A percentile compares a stretch with the other conserved stretches of the same genome.
phyloP scores from a whole-genome alignment of 2,329 filamentous ascomycete species.

The Akanthomyces muscarius region DNA sequence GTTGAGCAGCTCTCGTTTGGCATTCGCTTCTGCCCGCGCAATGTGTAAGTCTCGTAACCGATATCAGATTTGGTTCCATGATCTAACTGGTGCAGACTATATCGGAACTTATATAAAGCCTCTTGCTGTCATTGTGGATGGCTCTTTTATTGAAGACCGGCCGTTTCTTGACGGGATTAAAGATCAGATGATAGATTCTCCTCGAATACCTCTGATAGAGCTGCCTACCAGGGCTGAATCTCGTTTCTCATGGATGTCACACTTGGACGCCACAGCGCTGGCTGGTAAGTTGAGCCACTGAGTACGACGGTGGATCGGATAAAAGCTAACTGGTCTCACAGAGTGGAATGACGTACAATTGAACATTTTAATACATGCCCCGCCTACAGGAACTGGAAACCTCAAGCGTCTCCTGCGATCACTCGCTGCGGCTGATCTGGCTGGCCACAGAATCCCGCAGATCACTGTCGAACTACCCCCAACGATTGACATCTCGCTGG shows the following conservation, averaged over 20 bases:
- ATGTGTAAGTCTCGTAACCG: constrained; percentile 46
- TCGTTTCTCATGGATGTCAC: constrained; percentile 70
- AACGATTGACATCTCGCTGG: constrained; percentile 61
- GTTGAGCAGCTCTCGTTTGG: constrained; percentile 68
- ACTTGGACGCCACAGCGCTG: constrained; percentile 69
- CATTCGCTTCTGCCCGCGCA: constrained; percentile 58
- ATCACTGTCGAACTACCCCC: constrained; percentile 81
- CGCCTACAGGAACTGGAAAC: constrained; percentile 65
- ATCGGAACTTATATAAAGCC: constrained; percentile 72
- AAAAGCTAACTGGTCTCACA: constrained; percentile 28
- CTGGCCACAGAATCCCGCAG: constrained; percentile 63
- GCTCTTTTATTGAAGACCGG: constrained; percentile 59
- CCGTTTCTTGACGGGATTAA: constrained; percentile 63
- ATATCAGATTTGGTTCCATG: constrained; percentile 18
- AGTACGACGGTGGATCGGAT: constrained; percentile 21
- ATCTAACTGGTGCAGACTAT: constrained; percentile 45
- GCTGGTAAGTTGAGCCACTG: constrained; percentile 43
- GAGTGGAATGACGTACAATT: constrained; percentile 76
- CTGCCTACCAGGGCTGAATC: constrained; percentile 62
- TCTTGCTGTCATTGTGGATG: constrained; percentile 71
- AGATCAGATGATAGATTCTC: constrained; percentile 43
- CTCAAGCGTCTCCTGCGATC: constrained; percentile 74
- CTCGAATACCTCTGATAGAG: constrained; percentile 65
- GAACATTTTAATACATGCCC: constrained; percentile 80
- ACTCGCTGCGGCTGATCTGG: constrained; percentile 70